Base-by-base conservation (phyloP, 768 basidiomycete genomes). In the Podaxis sp. region DNA sequence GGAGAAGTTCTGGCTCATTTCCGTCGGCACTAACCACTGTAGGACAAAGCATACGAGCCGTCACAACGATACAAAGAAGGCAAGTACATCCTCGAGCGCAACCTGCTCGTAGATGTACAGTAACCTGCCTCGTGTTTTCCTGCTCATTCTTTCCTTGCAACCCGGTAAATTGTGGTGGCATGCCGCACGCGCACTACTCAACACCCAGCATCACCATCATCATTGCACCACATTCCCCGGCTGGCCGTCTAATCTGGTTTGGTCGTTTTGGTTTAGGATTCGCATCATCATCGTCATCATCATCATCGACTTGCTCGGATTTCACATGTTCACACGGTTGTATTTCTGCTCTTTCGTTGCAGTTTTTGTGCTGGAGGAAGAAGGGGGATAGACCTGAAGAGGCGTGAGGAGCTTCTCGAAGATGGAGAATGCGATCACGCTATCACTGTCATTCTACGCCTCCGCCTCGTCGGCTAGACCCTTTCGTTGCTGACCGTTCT, bases 11-110 rank as follows among this genome's bases (percentile, higher is more conserved):
- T 16, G 18, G 37, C 44, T n/a, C 62, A 64, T 61, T 53, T 47
- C 38, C 50, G 56, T 65, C 47, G 61, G 36, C 55, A n/a, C 50
- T 54, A 32, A 54, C 52, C n/a, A 44, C 28, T 50, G 48, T 68
- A 97, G 96, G 96, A 97, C 73, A 86, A 86, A 59, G 96, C 96
- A 14, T 97, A 87, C 70, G 95, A 98, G 70, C 70, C 80, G 10
- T 82, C 87, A 6, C 95, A 99, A 82, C 93, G 90, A 74, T 99
- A 98, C 82, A 99, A 99, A 72, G 96, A 99, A 78, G 94, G 95
- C 71, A 95, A 95, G 79, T 97, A 86, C 74, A 98, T 99, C 72
- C 90, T 99, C 64, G 96, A 99, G 76, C 89, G 93, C 69, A 91
- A 91, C 71, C 81, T 93, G 68, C 88, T 93, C 68, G 82, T 87